These are phyloP conservation scores for Cyberlindnera suaveolens DNA, from an alignment of 805 yeast genomes.

Conservation along the genomic window DNA sequence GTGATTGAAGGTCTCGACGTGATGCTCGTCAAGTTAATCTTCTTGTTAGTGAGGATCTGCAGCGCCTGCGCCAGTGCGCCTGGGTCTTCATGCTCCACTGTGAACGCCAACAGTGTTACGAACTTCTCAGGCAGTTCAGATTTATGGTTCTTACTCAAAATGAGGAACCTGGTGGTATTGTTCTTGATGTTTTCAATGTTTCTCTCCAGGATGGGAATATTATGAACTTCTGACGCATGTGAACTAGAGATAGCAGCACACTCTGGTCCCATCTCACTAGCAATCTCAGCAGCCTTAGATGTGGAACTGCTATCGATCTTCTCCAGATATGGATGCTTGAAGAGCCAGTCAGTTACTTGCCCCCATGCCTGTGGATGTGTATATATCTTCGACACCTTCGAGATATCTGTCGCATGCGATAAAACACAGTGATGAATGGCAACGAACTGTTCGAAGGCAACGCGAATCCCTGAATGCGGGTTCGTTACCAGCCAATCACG, in stretches of 20 bases:
- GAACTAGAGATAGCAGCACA: constrained; percentile 70
- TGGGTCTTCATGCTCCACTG: constrained; percentile 57
- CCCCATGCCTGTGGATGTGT: constrained; percentile 99
- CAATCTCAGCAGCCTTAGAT: constrained; percentile 73
- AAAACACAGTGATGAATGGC: constrained; percentile 74
- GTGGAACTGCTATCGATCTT: constrained; percentile 72
- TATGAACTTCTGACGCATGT: constrained; percentile 57
- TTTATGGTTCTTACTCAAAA: constrained; percentile 39
- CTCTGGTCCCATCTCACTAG: constrained; percentile 34
- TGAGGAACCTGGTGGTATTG: constrained; percentile 83
- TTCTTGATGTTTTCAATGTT: constrained; percentile 66
- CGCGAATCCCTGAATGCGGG: constrained; percentile 13
- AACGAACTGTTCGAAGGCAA: constrained; percentile 78
- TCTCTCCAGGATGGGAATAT: constrained; percentile 45
- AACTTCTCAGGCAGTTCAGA: constrained; percentile 7
- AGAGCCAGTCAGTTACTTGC: constrained; percentile 62
- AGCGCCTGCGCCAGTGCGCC: constrained; percentile 72
- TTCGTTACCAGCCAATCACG: constrained; percentile 53
- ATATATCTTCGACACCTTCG: constrained; percentile 51
- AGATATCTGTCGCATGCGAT: constrained; percentile 37
- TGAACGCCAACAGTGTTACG: constrained; percentile 57
- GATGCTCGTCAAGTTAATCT: constrained; percentile 63
- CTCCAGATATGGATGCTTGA: constrained; percentile 30
- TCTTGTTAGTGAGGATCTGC: constrained; percentile 44
- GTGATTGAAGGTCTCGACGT: constrained; percentile 70